Evolutionary conservation across 345 rosid genomes (phyloP).

Genomic region (Laguncularia racemosa): DNA sequence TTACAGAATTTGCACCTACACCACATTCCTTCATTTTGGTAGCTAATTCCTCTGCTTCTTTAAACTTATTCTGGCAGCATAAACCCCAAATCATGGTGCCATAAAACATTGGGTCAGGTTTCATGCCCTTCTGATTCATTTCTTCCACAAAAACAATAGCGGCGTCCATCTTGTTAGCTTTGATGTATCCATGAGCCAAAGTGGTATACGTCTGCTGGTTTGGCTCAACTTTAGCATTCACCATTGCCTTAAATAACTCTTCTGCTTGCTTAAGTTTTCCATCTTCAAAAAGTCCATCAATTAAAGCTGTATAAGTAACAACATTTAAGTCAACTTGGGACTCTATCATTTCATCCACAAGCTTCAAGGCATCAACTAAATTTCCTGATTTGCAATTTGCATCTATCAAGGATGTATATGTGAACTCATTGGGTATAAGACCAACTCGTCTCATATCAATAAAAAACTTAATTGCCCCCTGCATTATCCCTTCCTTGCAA

Average conservation of each 20-base stretch:
- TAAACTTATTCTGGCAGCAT: constrained; percentile 41
- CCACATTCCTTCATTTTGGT: constrained; percentile 46
- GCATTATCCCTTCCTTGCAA: constrained; percentile 70
- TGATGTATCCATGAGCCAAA: constrained; percentile 53
- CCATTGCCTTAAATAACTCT: constrained; percentile 38
- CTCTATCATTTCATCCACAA: constrained; percentile 52
- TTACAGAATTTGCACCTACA: constrained; percentile 33
- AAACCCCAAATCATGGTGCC: constrained; percentile 64
- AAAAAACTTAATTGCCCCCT: constrained; percentile 46
- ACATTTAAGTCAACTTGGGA: constrained; percentile 37
- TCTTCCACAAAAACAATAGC: constrained; percentile 41
- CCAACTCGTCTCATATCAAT: constrained; percentile 60
- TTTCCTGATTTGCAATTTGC: constrained; percentile 52
- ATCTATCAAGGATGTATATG: constrained; percentile 64
- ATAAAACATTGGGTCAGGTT: constrained; percentile 45
- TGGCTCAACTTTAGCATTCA: constrained; percentile 36
- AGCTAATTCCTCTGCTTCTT: constrained; percentile 35
- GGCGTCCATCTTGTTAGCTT: constrained; percentile 39
- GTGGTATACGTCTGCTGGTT: constrained; percentile 45
- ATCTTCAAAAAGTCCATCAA: constrained; percentile 51
- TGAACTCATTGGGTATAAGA: constrained; percentile 57
- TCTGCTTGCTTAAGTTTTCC: constrained; percentile 52
- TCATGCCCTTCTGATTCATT: constrained; percentile 37
- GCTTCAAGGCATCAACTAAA: constrained; percentile 43
- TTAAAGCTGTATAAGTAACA: constrained; percentile 49